A percentile compares a stretch with the other conserved stretches of the same genome.
phyloP scores from a whole-genome alignment of 1,139 yeast species.

The Yamadazyma sp. region DNA sequence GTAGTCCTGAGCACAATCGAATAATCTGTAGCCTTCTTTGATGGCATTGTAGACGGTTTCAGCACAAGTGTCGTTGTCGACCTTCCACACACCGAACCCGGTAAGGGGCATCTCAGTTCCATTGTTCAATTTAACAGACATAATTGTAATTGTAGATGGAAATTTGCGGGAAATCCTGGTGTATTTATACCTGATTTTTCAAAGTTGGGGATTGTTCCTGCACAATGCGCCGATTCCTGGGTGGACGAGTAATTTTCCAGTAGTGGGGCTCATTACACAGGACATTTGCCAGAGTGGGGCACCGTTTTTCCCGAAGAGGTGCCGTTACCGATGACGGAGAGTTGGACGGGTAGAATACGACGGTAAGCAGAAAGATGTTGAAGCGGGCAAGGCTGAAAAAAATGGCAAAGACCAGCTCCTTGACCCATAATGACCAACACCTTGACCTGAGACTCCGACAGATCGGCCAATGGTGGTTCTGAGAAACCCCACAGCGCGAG shows the following conservation, averaged over 20 bases:
- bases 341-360: too few species aligned
- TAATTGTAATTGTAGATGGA: constrained; percentile 4
- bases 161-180: background rate
- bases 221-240: background rate
- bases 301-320: background rate
- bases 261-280: background rate
- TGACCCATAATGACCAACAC: too few species aligned
- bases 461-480: too few species aligned
- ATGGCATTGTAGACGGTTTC: constrained; percentile 65
- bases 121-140: constrained; percentile 51
- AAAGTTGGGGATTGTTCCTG: constrained; percentile 2
- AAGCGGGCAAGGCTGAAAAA: too few species aligned
- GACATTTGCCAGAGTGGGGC: background rate
- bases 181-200: constrained; percentile 8
- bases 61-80: constrained; percentile 55
- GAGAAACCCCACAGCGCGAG: too few species aligned
- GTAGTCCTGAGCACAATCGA: constrained; percentile 78
- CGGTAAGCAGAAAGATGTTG: too few species aligned
- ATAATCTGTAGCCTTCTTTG: constrained; percentile 69
- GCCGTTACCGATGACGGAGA: too few species aligned
- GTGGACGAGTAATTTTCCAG: constrained; percentile 9
- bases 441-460: too few species aligned
- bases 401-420: too few species aligned
- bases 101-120: constrained; percentile 62
- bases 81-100: constrained; percentile 72